A percentile compares a stretch with the other conserved stretches of the same genome.
phyloP scores from a whole-genome alignment of 208 protist genomes.

The Blastocrithidia nonstop region DNA sequence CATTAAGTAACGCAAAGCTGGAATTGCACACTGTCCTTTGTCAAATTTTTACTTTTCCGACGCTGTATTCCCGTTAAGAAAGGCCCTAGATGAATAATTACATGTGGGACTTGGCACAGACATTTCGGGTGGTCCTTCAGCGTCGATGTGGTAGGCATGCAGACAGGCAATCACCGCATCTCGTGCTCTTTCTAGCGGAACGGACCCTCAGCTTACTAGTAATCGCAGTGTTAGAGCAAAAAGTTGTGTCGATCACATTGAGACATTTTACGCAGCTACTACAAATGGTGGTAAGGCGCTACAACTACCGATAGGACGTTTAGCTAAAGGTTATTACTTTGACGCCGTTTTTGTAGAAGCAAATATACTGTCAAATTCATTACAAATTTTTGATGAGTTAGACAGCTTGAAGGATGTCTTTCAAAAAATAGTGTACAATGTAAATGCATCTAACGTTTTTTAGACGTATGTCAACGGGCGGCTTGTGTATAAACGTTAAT shows the following conservation, averaged over 20 bases:
- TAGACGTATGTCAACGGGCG: slow-evolving; percentile 46
- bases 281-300: slow-evolving; percentile 71
- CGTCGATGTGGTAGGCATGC: slow-evolving; percentile 77
- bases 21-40: slow-evolving; percentile 84
- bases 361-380: slow-evolving; percentile 12
- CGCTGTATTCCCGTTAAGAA: slow-evolving; percentile 51
- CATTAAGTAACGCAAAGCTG: slow-evolving; percentile 29
- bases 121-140: slow-evolving; percentile 75
- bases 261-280: slow-evolving; percentile 83
- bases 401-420: slow-evolving; percentile 50
- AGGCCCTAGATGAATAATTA: slow-evolving; percentile 42
- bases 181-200: slow-evolving; percentile 35
- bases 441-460: slow-evolving; percentile 37
- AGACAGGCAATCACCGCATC: slow-evolving; percentile 58
- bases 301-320: slow-evolving; percentile 75
- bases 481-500: slow-evolving; percentile 19
- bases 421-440: slow-evolving; percentile 60
- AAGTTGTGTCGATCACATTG: slow-evolving; percentile 24
- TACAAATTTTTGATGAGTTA: slow-evolving; percentile 37
- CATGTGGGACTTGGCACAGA: slow-evolving; percentile 91
- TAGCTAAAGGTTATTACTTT: slow-evolving; percentile 76
- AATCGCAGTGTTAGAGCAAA: slow-evolving; percentile 9
- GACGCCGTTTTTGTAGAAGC: slow-evolving; percentile 76
- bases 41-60: slow-evolving; percentile 86
- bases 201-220: slow-evolving; percentile 14